These are phyloP conservation scores for Sporothrix brunneoviolacea DNA, from an alignment of 2,329 filamentous ascomycete genomes.

Conservation along the genomic window DNA sequence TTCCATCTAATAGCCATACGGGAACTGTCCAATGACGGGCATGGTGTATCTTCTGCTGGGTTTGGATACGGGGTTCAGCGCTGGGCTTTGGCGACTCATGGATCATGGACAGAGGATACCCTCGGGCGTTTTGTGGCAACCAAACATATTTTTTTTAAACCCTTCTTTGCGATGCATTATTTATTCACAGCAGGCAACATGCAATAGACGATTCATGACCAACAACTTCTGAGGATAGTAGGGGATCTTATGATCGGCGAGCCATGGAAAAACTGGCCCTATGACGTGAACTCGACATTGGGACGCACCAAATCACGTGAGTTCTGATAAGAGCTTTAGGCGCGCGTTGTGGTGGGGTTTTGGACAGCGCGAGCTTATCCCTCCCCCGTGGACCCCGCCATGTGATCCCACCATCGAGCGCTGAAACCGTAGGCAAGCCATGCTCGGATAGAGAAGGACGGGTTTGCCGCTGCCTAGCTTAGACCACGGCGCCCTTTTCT, in stretches of 20 bases:
- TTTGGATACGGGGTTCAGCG: background rate
- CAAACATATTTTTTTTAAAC: background rate
- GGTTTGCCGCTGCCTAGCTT: slow-evolving; percentile 1
- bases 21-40: background rate
- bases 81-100: too few relatives aligned
- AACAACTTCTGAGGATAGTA: too few relatives aligned
- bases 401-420: slow-evolving; percentile 9
- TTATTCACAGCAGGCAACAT: too few relatives aligned
- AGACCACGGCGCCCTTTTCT: background rate
- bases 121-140: background rate
- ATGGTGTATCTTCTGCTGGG: background rate
- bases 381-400: slow-evolving; percentile 7
- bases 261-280: background rate
- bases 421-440: too few relatives aligned
- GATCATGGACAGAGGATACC: background rate
- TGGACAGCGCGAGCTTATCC: background rate
- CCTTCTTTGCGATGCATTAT: too few relatives aligned
- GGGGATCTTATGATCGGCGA: too few relatives aligned
- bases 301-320: slow-evolving; percentile 1
- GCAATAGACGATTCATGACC: too few relatives aligned
- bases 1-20: background rate
- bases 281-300: too few relatives aligned
- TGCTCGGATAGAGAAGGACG: too few relatives aligned
- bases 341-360: background rate
- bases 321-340: background rate